Percentiles rank a stretch among this genome's conserved stretches.
phyloP scores from a whole-genome alignment of 2,329 filamentous ascomycete species.

The Cytospora piceae region DNA sequence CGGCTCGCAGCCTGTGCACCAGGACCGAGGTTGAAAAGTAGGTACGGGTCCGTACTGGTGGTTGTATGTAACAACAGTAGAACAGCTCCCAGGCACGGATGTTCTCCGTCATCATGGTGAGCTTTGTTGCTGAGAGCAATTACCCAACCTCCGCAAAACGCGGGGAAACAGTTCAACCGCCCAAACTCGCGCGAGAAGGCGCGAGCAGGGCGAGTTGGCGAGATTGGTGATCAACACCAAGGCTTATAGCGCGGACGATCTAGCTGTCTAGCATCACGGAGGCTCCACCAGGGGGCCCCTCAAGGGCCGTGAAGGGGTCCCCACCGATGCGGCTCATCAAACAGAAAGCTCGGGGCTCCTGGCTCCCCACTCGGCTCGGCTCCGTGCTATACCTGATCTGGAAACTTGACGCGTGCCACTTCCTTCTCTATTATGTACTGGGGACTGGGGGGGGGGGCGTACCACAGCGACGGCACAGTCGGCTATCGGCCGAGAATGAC shows the following conservation, averaged over 20 bases:
- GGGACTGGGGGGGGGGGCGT: neutral
- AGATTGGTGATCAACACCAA: neutral
- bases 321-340: conserved; percentile 18
- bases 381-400: conserved; percentile 27
- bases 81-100: too few species aligned
- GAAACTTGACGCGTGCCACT: conserved; percentile 29
- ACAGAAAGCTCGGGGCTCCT: conserved; percentile 11
- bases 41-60: too few species aligned
- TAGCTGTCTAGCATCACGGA: neutral
- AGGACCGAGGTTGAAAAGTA: neutral
- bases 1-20: neutral
- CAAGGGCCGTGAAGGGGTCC: neutral
- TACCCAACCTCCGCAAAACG: neutral
- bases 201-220: conserved; percentile 1
- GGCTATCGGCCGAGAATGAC: conserved; percentile 29
- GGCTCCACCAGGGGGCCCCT: neutral
- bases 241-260: neutral
- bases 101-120: too few species aligned
- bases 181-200: neutral
- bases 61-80: too few species aligned
- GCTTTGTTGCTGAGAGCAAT: too few species aligned
- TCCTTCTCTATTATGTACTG: neutral
- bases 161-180: conserved; percentile 19
- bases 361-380: neutral
- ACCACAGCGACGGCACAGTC: conserved; percentile 16